Conservation (phyloP, 257 asterid genomes). For the Gentiana dahurica region DNA sequence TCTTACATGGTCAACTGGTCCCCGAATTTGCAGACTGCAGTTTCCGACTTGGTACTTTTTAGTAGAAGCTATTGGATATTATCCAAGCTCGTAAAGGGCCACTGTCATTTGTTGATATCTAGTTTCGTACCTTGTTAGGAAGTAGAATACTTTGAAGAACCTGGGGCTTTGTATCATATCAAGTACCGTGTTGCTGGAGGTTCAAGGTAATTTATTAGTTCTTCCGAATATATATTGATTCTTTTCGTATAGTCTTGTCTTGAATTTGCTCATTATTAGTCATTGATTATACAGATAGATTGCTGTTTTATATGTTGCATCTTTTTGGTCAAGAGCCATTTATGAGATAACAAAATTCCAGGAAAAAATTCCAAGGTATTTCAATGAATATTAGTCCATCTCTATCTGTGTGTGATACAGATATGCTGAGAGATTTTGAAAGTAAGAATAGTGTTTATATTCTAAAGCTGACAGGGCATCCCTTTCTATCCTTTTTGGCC, state of each 20-base stretch:
- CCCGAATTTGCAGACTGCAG: conserved; percentile 97
- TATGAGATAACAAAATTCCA: too few relatives aligned
- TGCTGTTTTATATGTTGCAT: too few relatives aligned
- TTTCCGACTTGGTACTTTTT: conserved; percentile 70
- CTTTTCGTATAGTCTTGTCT: background rate
- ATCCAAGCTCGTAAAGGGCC: conserved; percentile 7
- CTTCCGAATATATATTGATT: background rate
- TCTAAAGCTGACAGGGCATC: too few relatives aligned
- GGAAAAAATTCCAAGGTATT: too few relatives aligned
- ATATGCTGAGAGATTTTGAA: too few relatives aligned
- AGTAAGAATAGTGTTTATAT: too few relatives aligned
- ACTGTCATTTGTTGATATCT: conserved; percentile 1
- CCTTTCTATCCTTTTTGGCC: too few relatives aligned
- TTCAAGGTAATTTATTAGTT: conserved; percentile 44
- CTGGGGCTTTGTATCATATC: conserved; percentile 82
- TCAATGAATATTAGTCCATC: too few relatives aligned
- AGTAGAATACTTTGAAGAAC: conserved; percentile 96
- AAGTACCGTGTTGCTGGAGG: conserved; percentile 99
- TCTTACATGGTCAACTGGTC: conserved; percentile 99
- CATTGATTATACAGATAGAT: too few relatives aligned
- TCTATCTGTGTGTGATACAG: too few relatives aligned
- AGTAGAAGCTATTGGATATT: conserved; percentile 1
- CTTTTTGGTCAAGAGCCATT: too few relatives aligned
- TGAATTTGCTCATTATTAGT: too few relatives aligned
- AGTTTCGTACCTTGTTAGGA: conserved; percentile 37